Conservation (phyloP, 768 basidiomycete genomes). For the Mycena vitilis region DNA sequence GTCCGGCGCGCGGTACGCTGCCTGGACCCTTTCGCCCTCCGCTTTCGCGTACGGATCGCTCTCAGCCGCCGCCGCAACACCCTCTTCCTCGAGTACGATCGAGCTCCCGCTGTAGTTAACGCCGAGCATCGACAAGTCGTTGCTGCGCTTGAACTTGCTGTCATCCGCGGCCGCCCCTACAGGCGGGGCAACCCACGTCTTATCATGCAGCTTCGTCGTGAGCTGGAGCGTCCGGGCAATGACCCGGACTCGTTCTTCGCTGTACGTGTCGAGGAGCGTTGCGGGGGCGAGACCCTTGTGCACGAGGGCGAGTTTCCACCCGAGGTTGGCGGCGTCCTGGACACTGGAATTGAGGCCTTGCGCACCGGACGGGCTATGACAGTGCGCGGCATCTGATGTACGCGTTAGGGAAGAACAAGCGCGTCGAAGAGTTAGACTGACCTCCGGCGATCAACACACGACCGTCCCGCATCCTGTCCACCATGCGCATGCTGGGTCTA, state of each 20-base stretch:
- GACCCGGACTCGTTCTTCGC: slow-evolving; percentile 58
- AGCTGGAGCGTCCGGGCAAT: slow-evolving; percentile 57
- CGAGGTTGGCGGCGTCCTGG: slow-evolving; percentile 56
- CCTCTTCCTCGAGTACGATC: slow-evolving; percentile 49
- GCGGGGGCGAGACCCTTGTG: slow-evolving; percentile 48
- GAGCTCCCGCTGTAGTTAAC: slow-evolving; percentile 59
- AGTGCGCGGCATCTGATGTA: slow-evolving; percentile 59
- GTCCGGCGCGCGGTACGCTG: slow-evolving; percentile 49
- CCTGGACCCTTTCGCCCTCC: slow-evolving; percentile 43
- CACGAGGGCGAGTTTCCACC: slow-evolving; percentile 59
- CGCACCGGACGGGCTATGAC: slow-evolving; percentile 58
- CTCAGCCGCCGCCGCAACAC: slow-evolving; percentile 32
- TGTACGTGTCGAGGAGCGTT: slow-evolving; percentile 54
- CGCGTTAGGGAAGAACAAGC: not conserved
- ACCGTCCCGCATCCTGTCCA: slow-evolving; percentile 52
- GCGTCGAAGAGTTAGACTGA: slow-evolving; percentile 32
- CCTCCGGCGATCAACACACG: slow-evolving; percentile 64
- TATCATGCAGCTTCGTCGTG: slow-evolving; percentile 46
- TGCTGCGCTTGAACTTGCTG: slow-evolving; percentile 27
- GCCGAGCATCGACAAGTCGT: slow-evolving; percentile 50
- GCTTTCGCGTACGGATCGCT: slow-evolving; percentile 20
- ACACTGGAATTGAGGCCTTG: slow-evolving; percentile 54
- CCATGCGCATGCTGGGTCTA: slow-evolving; percentile 62
- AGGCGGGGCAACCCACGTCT: slow-evolving; percentile 13
- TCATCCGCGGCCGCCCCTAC: slow-evolving; percentile 9